Evolutionary conservation across 2,329 filamentous ascomycete species (phyloP).

Genomic region (Colletotrichum noveboracense): DNA sequence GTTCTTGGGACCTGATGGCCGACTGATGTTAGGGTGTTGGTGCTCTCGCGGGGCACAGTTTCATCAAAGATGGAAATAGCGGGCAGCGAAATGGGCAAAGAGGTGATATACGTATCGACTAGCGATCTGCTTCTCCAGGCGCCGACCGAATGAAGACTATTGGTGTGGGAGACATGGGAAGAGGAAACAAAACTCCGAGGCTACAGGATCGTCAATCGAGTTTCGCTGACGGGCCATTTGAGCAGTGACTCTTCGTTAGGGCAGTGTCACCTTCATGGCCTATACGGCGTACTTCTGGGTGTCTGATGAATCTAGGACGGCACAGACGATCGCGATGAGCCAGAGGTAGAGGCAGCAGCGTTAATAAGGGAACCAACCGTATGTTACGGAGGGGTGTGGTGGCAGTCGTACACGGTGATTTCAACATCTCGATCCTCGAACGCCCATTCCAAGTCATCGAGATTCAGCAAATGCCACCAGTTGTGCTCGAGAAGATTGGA

Average conservation of each 20-base stretch:
- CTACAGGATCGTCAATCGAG: background rate
- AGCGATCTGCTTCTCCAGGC: constrained; percentile 2
- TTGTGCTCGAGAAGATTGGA: background rate
- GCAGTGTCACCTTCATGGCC: background rate
- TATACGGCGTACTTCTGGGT: background rate
- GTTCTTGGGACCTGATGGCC: background rate
- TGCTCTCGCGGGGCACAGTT: background rate
- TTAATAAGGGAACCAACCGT: background rate
- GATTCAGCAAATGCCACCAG: constrained; percentile 20
- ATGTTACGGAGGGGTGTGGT: constrained; percentile 8
- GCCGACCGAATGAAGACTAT: constrained; percentile 2
- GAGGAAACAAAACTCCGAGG: background rate
- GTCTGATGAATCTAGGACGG: background rate
- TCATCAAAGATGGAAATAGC: background rate
- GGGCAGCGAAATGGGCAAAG: background rate
- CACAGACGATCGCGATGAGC: background rate
- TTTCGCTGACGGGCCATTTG: background rate
- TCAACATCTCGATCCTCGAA: constrained; percentile 22
- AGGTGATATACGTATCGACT: background rate
- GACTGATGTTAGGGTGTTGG: background rate
- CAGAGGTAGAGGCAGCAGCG: background rate
- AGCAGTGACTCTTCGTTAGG: background rate
- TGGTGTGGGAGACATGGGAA: constrained; percentile 8
- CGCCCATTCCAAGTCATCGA: constrained; percentile 22
- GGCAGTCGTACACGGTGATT: constrained; percentile 1